Conservation (phyloP, 805 yeast species). For the Kregervanrija delftensis region DNA sequence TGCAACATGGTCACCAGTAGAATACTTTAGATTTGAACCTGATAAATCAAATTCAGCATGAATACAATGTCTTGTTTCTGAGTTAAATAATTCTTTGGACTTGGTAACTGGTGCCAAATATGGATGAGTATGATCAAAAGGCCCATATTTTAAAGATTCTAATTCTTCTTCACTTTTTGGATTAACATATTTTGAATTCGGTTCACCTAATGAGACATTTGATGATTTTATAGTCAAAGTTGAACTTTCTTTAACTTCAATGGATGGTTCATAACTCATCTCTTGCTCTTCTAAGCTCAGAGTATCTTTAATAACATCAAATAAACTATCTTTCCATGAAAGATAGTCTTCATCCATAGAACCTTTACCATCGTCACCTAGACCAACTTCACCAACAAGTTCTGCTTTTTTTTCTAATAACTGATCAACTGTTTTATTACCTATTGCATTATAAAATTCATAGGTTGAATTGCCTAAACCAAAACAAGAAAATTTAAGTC, state of each 20-base stretch:
- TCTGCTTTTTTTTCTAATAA: conserved; percentile 63
- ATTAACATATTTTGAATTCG: conserved; percentile 47
- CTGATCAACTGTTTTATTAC: conserved; percentile 49
- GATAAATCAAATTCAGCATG: conserved; percentile 86
- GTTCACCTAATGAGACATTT: conserved; percentile 76
- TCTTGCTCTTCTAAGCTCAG: conserved; percentile 76
- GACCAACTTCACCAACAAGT: conserved; percentile 69
- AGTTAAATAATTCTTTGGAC: conserved; percentile 66
- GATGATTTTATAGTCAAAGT: conserved; percentile 26
- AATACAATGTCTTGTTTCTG: conserved; percentile 64
- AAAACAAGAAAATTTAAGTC: conserved; percentile 65
- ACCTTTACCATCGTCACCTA: conserved; percentile 94
- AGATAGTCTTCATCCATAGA: conserved; percentile 92
- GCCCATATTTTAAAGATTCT: conserved; percentile 45
- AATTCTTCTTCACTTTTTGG: conserved; percentile 28
- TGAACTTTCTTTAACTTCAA: conserved; percentile 33
- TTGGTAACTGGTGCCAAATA: conserved; percentile 60
- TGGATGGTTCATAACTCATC: conserved; percentile 66
- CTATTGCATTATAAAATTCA: conserved; percentile 83
- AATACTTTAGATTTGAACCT: conserved; percentile 66
- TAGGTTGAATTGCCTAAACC: conserved; percentile 95
- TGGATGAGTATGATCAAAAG: conserved; percentile 78
- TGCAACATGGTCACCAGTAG: conserved; percentile 96
- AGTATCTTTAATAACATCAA: conserved; percentile 56
- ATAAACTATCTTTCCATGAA: conserved; percentile 81